A percentile compares a stretch with the other conserved stretches of the same genome.
phyloP scores from a whole-genome alignment of 495 filamentous ascomycete genomes.

The Jackrogersella multiformis region DNA sequence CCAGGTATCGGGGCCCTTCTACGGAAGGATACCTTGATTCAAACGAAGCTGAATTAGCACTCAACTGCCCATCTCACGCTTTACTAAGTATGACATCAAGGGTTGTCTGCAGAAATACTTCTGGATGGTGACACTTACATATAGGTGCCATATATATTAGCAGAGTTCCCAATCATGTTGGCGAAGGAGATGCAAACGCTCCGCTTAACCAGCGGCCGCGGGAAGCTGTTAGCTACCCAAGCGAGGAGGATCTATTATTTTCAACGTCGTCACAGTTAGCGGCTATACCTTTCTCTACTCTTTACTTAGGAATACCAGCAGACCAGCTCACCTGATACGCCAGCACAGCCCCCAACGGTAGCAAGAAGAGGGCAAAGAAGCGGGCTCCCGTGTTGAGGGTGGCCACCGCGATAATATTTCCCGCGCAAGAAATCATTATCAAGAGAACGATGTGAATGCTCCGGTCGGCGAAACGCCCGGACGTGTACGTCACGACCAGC shows the following conservation, averaged over 20 bases:
- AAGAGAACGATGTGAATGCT: constrained; percentile 56
- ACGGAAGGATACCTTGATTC: constrained; percentile 48
- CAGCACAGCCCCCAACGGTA: constrained; percentile 61
- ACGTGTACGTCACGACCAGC: constrained; percentile 51
- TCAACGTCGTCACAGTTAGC: constrained; percentile 34
- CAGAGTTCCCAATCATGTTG: constrained; percentile 64
- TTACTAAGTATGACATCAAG: not conserved
- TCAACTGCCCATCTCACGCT: not conserved
- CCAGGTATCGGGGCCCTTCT: constrained; percentile 60
- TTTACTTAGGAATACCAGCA: not conserved
- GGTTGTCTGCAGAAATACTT: not conserved
- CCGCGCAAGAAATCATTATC: constrained; percentile 57
- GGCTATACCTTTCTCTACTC: constrained; percentile 7
- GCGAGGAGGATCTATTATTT: constrained; percentile 57
- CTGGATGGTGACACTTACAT: constrained; percentile 49
- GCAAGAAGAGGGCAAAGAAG: constrained; percentile 61
- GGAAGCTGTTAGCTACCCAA: constrained; percentile 64
- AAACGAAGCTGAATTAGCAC: constrained; percentile 9
- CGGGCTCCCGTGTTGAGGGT: constrained; percentile 57
- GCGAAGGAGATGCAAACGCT: constrained; percentile 63
- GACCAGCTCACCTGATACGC: constrained; percentile 46
- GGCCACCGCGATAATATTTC: constrained; percentile 59
- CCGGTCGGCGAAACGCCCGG: constrained; percentile 52
- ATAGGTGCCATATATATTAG: constrained; percentile 66
- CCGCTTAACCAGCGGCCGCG: constrained; percentile 63